Conservation (phyloP, 495 filamentous ascomycete genomes). For the Viridothelium virens region DNA sequence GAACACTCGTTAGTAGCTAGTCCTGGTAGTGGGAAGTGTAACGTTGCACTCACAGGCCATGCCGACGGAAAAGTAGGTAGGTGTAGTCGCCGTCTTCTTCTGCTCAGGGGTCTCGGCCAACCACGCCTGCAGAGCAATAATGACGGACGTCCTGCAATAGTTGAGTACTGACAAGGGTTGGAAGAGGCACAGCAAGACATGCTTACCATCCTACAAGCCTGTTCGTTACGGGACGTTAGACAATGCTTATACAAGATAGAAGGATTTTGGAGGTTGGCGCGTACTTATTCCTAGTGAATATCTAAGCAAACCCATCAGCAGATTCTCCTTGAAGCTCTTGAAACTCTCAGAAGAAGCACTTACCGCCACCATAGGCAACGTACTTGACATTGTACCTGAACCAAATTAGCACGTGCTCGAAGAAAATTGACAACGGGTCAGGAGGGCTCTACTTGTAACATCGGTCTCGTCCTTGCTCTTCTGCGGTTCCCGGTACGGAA, state of each 20-base stretch:
- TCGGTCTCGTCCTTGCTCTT: slow-evolving; percentile 48
- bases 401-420: slow-evolving; percentile 30
- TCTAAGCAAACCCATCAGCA: slow-evolving; percentile 38
- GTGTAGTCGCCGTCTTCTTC: slow-evolving; percentile 57
- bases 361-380: slow-evolving; percentile 84
- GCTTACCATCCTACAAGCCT: slow-evolving; percentile 55
- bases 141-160: slow-evolving; percentile 62
- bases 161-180: neutral
- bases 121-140: slow-evolving; percentile 79
- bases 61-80: slow-evolving; percentile 74
- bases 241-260: neutral
- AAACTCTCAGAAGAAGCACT: slow-evolving; percentile 26
- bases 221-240: neutral
- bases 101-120: slow-evolving; percentile 73
- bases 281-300: slow-evolving; percentile 84
- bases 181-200: slow-evolving; percentile 19
- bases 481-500: slow-evolving; percentile 55
- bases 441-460: slow-evolving; percentile 40
- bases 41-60: slow-evolving; percentile 64
- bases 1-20: slow-evolving; percentile 22
- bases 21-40: slow-evolving; percentile 7
- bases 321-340: neutral
- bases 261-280: neutral
- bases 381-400: slow-evolving; percentile 66
- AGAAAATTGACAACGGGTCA: slow-evolving; percentile 5